phyloP scores from a whole-genome alignment of 73 alveolate species.

The Paramecium sonneborni region DNA sequence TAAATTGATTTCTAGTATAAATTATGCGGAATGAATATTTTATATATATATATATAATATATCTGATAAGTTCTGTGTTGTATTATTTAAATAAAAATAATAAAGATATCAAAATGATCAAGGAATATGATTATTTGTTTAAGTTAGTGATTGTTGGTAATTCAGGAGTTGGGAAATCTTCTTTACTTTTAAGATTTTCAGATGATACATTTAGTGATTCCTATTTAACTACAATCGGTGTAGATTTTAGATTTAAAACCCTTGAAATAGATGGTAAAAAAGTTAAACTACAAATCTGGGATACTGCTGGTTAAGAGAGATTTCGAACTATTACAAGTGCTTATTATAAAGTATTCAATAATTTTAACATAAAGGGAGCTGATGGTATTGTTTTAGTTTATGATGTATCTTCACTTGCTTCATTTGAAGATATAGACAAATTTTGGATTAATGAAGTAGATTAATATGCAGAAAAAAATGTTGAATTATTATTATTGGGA shows the following conservation, averaged over 20 bases:
- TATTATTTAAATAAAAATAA: conserved; percentile 30
- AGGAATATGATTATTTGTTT: conserved; percentile 71
- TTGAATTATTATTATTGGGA: conserved; percentile 58
- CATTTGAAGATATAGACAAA: conserved; percentile 58
- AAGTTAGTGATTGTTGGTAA: conserved; percentile 71
- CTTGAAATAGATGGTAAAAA: conserved; percentile 70
- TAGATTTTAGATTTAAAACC: conserved; percentile 75
- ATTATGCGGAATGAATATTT: not conserved
- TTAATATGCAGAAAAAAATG: conserved; percentile 66
- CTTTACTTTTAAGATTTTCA: conserved; percentile 72
- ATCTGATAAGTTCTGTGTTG: conserved; percentile 31
- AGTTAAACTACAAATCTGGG: conserved; percentile 80
- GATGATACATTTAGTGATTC: conserved; percentile 74
- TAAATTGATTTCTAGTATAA: not conserved
- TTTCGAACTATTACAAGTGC: conserved; percentile 77
- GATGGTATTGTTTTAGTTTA: conserved; percentile 79
- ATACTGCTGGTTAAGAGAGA: conserved; percentile 86
- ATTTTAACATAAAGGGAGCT: conserved; percentile 63
- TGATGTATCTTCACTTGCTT: conserved; percentile 47
- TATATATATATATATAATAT: not conserved
- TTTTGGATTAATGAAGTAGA: conserved; percentile 67
- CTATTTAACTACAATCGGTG: conserved; percentile 77
- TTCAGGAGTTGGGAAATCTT: conserved; percentile 80
- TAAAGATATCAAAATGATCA: conserved; percentile 31
- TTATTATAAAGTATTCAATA: conserved; percentile 66